Base-by-base conservation (phyloP, 2,329 filamentous ascomycete species). In the Fusarium papillatum region DNA sequence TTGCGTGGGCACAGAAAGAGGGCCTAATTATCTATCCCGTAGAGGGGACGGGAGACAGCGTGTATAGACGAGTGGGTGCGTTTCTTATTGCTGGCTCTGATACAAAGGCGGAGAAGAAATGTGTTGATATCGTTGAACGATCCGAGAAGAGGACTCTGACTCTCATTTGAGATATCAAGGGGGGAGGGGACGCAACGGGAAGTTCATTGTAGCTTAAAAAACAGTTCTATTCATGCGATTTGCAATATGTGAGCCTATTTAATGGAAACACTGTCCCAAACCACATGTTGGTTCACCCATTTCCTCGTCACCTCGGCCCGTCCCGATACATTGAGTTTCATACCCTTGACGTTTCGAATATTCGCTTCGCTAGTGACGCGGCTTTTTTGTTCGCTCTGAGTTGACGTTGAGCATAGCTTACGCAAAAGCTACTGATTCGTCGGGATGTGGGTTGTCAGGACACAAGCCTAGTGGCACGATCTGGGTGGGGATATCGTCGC, bases 341-440 rank as follows among this genome's bases (percentile, higher is more conserved):
- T 13, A 57, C 19, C 50, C 50, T 57, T 57, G 50, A 9, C 19
- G 29, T 57, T 57, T 57, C 3, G 29, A 8, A 22, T 31, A 36
- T 22, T 22, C 7, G 13, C 29, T 57, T 57, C 19, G 29, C 7
- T 5, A 57, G 50, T 57, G 50, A 57, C 50, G 50, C 50, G 50
- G 34, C 50, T 5, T 22, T 34, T 57, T 34, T 22, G 11, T 7
- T n/a, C 50, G 19, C 19, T 22, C 22, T 34, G 19, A 34, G 50
- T 57, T 22, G 50, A 57, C 6, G 10, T 31, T 55, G 5, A 57
- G 7, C 19, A 57, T 34, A 57, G 64, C n/a, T 38, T 66, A 66
- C 64, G 64, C 64, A 66, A 66, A 57, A 66, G 64, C 64, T 66
- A 53, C 64, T 43, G 64, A 66, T 66, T 66, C n/a, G 64, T 66